Evolutionary conservation across 2,329 filamentous ascomycete species (phyloP), one percentile per base, ranked within the genome.

Genomic region (Pseudodiploospora longispora): DNA sequence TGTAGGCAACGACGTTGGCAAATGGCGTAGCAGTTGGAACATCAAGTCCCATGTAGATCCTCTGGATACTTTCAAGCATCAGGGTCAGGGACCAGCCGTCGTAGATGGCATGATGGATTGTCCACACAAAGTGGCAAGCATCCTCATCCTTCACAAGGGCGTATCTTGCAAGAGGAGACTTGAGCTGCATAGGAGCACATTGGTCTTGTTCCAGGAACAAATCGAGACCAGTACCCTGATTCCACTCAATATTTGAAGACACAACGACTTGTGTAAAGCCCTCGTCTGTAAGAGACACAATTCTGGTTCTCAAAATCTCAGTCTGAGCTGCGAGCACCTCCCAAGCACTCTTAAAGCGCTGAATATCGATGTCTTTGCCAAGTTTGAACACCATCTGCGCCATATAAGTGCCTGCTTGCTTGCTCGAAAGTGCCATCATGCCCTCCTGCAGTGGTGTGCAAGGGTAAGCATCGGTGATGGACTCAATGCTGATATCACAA

Each of bases 231-330:
- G 19, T 19, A 19, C 19, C 19, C 19, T 19, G 19, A 19, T 19
- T 19, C 19, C 19, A 19, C 19, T 19, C 19, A 19, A 19, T 19
- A 19, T 19, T 19, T 19, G 63, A 58, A 27, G 59, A 60, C 30
- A 71, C 48, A 5, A 73, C 65, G 0, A 69, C 65, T 47, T 74
- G 70, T 41, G 68, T 54, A 1, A 71, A 55, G 7, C 69, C 69
- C 5, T 58, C 53, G 1, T 57, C 55, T 1, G 60, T 56, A 3
- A 66, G 57, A 27, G 72, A 68, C 1, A 72, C 59, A 39, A 75
- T 69, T 36, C 69, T 62, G 0, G 70, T 69, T 5, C 71, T 61
- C 10, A 73, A 55, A 33, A 72, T 69, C 3, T 44, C 36, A 5
- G 36, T 41, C 8, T 30, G 3, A 1, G 32, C 9, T 6, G 44